Percentiles rank a stretch among this genome's conserved stretches.
These are phyloP conservation scores for Lunularia cruciata DNA, from an alignment of 225 moss, liverwort and hornwort genomes.

Conservation along the genomic window DNA sequence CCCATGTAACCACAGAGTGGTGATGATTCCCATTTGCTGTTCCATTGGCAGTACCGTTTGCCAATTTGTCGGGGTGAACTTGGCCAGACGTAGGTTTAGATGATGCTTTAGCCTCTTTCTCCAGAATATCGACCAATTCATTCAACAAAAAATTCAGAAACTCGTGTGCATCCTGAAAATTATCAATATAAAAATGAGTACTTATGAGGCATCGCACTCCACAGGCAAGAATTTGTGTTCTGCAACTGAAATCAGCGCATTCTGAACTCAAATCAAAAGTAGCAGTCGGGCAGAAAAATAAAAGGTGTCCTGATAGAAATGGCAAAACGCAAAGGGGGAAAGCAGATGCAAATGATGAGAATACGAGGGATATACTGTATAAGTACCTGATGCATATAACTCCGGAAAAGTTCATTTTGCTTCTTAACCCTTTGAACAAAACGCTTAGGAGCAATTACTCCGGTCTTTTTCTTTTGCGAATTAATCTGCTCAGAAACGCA, in stretches of 20 bases:
- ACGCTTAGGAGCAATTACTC: slow-evolving; percentile 95
- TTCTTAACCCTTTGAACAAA: slow-evolving; percentile 99
- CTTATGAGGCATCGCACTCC: no score
- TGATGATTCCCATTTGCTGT: slow-evolving; percentile 78
- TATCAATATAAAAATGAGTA: background rate
- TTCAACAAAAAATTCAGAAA: slow-evolving; percentile 96
- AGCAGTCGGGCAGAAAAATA: no score
- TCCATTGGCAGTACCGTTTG: slow-evolving; percentile 81
- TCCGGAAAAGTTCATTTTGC: slow-evolving; percentile 98
- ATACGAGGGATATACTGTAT: background rate
- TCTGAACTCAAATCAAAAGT: background rate
- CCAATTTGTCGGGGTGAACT: slow-evolving; percentile 60
- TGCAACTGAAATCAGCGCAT: background rate
- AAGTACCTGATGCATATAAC: slow-evolving; percentile 98
- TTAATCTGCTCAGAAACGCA: slow-evolving; percentile 53
- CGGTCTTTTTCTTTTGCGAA: slow-evolving; percentile 95
- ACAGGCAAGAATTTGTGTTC: background rate
- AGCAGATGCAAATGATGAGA: no score
- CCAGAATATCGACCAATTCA: slow-evolving; percentile 95
- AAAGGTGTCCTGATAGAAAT: background rate
- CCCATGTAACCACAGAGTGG: slow-evolving; percentile 79
- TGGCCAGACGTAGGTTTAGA: slow-evolving; percentile 78
- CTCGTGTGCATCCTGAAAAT: slow-evolving; percentile 90
- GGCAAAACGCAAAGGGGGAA: no score
- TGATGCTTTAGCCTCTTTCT: slow-evolving; percentile 93